Evolutionary conservation across 2,329 filamentous ascomycete genomes (phyloP).

Genomic region (Pseudonectria foliicola): DNA sequence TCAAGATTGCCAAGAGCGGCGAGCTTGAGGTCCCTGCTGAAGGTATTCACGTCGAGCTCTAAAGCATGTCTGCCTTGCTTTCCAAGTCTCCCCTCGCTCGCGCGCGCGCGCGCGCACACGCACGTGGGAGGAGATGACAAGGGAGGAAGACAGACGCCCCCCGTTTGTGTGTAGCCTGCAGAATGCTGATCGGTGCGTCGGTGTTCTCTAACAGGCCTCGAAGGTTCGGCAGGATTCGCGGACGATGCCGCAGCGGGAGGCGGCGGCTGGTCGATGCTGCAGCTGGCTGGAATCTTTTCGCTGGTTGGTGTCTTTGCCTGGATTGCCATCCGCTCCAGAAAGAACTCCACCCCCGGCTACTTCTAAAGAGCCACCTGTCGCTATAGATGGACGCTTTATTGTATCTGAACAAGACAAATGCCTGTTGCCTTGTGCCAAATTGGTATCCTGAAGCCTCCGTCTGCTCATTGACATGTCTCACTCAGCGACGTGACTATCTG

Average conservation of each 20-base stretch:
- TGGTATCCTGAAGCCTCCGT: too few relatives aligned
- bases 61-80: constrained; percentile 34
- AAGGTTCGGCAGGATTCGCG: constrained; percentile 15
- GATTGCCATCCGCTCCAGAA: constrained; percentile 15
- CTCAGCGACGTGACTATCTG: too few relatives aligned
- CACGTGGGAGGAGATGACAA: neutral
- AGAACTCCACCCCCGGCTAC: constrained; percentile 5
- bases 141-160: neutral
- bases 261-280: constrained; percentile 16
- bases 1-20: constrained; percentile 79
- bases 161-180: constrained; percentile 1
- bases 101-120: constrained; percentile 4
- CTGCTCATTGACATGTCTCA: too few relatives aligned
- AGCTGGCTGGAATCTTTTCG: constrained; percentile 16
- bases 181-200: constrained; percentile 29
- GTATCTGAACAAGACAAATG: too few relatives aligned
- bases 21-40: constrained; percentile 76
- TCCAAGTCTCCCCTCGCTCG: constrained; percentile 18
- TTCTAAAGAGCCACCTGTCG: constrained; percentile 1
- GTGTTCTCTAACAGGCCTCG: constrained; percentile 20
- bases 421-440: too few relatives aligned
- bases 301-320: constrained; percentile 14
- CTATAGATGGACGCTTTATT: too few relatives aligned
- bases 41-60: constrained; percentile 91
- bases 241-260: constrained; percentile 9